Base-by-base conservation (phyloP, 2,329 filamentous ascomycete species). In the Talaromyces sp. region DNA sequence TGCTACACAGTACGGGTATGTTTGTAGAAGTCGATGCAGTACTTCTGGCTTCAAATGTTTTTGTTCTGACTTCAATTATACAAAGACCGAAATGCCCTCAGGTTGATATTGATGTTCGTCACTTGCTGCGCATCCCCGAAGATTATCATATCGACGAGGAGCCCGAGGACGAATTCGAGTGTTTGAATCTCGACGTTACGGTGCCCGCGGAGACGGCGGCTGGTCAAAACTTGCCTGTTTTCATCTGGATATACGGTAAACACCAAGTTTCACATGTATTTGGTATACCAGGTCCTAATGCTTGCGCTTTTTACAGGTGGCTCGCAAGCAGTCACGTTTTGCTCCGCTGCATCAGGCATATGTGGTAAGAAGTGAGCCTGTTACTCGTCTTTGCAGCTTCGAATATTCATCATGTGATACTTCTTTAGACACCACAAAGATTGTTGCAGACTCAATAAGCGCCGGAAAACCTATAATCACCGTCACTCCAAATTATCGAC, bases 171-270 rank as follows among this genome's bases (percentile, higher is more conserved):
- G 79, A 81, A 63, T 76, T 80, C 5, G 67, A 69, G 22, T 81
- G 79, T 54, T 64, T 78, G 51, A 81, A 80, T 57, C 36, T 81
- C 2, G 77, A 80, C 25, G 71, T 81, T 3, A 74, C 68, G 4
- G 64, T 67, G 19, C 78, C 71, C 0, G 63, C 65, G 3, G 57
- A 55, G 22, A 36, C 60, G 1, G 11, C 47, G 3, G 8, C 9
- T 0, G 30, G 55, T 4, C 53, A 28, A 0, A 59, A 62, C 1
- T 57, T 79, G 0, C 79, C 79, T 0, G 78, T 81, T 11, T 55
- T 80, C 9, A 62, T 81, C 11, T 81, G 79, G 77, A 78, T 81
- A 17, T 76, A 81, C 62, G 80, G 79, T 72, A 61, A 49, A 47
- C 42, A 15, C 22, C 28, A 22, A 1, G 13, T 1, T 10, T 44